phyloP scores from a whole-genome alignment of 805 yeast genomes.

The Yueomyces sinensis region DNA sequence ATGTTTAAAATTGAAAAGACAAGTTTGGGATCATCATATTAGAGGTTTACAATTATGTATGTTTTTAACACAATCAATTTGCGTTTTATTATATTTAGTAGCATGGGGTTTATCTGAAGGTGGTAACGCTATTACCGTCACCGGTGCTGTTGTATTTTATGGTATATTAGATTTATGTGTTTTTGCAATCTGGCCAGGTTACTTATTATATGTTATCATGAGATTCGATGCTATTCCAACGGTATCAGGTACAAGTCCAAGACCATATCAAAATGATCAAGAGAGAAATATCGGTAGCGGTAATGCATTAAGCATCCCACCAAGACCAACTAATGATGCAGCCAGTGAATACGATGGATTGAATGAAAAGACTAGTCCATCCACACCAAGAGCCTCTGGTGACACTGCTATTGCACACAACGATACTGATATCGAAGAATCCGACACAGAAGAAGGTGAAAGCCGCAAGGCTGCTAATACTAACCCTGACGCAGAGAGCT shows the following conservation, averaged over 20 bases:
- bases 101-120: conserved; percentile 34
- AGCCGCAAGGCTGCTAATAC: too few species aligned
- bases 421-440: not conserved
- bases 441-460: not conserved
- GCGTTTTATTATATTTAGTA: conserved; percentile 25
- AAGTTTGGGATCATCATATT: conserved; percentile 13
- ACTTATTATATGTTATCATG: conserved; percentile 9
- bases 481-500: too few species aligned
- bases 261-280: conserved; percentile 3
- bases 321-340: conserved; percentile 35
- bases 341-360: conserved; percentile 1
- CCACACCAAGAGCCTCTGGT: not conserved
- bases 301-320: conserved; percentile 11
- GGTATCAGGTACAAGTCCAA: conserved; percentile 6
- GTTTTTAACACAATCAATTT: conserved; percentile 16
- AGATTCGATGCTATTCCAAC: conserved; percentile 2
- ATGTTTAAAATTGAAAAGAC: conserved; percentile 16
- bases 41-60: conserved; percentile 7
- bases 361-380: not conserved
- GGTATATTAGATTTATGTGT: conserved; percentile 42
- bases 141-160: conserved; percentile 44
- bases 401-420: not conserved
- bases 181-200: conserved; percentile 24
- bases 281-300: conserved; percentile 3
- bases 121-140: conserved; percentile 47